These are phyloP conservation scores for Aspergillus incahuasiensis DNA, from an alignment of 495 filamentous ascomycete genomes.

Conservation along the genomic window DNA sequence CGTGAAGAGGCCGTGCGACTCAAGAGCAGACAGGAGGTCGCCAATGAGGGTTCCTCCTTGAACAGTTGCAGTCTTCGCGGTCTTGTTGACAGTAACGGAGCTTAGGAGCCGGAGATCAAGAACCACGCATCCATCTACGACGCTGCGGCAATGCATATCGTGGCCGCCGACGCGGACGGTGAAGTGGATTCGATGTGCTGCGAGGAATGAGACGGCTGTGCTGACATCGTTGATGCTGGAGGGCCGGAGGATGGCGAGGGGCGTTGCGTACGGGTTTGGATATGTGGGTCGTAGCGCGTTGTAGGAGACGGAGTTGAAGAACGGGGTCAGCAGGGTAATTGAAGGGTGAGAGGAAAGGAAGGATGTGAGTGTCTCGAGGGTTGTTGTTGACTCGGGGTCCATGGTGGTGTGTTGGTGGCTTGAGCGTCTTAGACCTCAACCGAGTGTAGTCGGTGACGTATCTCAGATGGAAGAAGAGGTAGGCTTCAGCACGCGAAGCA, in stretches of 20 bases:
- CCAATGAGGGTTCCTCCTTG: background rate
- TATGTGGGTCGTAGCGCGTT: background rate
- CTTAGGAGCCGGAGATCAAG: constrained; percentile 37
- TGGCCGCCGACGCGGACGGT: constrained; percentile 38
- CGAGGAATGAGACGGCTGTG: background rate
- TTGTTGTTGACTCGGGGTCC: too few species aligned
- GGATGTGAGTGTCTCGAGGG: too few species aligned
- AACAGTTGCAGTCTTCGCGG: constrained; percentile 9
- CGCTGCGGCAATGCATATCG: constrained; percentile 25
- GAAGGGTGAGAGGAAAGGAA: background rate
- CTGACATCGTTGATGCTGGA: background rate
- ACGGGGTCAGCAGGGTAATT: background rate
- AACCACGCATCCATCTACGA: constrained; percentile 21
- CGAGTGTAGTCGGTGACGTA: too few species aligned
- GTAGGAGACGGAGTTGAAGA: background rate
- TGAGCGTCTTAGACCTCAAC: too few species aligned
- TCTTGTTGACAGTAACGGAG: constrained; percentile 21
- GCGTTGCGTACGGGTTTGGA: background rate
- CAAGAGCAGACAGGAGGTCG: background rate
- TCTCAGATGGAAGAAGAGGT: too few species aligned
- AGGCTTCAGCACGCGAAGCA: too few species aligned
- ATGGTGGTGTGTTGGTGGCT: too few species aligned
- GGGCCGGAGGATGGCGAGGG: background rate
- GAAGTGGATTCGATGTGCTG: constrained; percentile 18
- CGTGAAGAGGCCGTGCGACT: background rate